A percentile compares a stretch with the other conserved stretches of the same genome.
These are phyloP conservation scores for Pythium oligandrum DNA, from an alignment of 352 stramenopile species.

Conservation along the genomic window DNA sequence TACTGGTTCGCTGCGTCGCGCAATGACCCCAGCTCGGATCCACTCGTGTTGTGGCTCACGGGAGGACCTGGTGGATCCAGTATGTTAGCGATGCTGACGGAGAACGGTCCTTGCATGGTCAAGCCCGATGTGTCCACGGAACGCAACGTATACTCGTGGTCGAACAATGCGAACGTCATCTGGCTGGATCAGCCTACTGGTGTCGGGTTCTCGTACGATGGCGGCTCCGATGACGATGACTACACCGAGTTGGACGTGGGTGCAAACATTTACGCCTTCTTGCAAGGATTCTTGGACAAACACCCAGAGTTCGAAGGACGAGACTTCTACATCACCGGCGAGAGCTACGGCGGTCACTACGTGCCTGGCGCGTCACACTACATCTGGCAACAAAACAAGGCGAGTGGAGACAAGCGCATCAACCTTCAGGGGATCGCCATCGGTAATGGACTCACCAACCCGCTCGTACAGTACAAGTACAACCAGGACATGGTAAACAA, in stretches of 20 bases:
- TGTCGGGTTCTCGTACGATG: conserved; percentile 42
- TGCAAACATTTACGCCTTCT: conserved; percentile 50
- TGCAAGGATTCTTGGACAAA: conserved; percentile 40
- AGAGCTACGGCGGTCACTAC: too few relatives aligned
- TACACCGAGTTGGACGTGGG: conserved; percentile 32
- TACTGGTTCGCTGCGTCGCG: conserved; percentile 60
- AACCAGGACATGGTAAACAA: conserved; percentile 50
- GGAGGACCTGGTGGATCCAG: conserved; percentile 45
- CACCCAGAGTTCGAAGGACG: conserved; percentile 39
- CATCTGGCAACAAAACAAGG: too few relatives aligned
- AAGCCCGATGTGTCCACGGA: conserved; percentile 29
- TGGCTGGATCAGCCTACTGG: too few relatives aligned
- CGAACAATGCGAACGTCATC: conserved; percentile 43
- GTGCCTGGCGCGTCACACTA: too few relatives aligned
- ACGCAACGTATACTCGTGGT: conserved; percentile 47
- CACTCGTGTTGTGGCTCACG: conserved; percentile 52
- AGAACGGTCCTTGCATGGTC: conserved; percentile 51
- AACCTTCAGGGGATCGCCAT: conserved; percentile 48
- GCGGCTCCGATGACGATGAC: conserved; percentile 26
- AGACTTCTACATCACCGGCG: conserved; percentile 45
- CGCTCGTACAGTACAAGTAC: conserved; percentile 29
- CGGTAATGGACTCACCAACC: too few relatives aligned
- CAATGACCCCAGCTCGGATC: conserved; percentile 24
- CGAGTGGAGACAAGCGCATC: conserved; percentile 11
- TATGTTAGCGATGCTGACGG: conserved; percentile 37